A percentile compares a stretch with the other conserved stretches of the same genome.
phyloP scores from a whole-genome alignment of 2,329 filamentous ascomycete species.

The Aspergillus sp. region DNA sequence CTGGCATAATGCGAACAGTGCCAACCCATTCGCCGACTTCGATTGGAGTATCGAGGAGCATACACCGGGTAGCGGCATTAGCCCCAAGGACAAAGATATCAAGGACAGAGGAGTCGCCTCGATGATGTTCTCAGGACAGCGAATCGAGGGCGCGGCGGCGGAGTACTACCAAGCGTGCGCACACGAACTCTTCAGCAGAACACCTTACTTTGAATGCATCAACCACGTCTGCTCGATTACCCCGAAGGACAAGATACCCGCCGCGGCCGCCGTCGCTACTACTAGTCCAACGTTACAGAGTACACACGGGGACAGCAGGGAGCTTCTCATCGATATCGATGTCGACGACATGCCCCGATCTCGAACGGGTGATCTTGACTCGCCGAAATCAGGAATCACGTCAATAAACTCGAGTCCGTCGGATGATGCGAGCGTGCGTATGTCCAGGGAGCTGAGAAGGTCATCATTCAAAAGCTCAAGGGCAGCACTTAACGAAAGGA shows the following conservation, averaged over 20 bases:
- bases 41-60: constrained; percentile 15
- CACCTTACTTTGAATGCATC: constrained; percentile 49
- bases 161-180: constrained; percentile 53
- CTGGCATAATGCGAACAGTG: constrained; percentile 25
- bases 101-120: constrained; percentile 15
- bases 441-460: neutral
- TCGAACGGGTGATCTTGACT: neutral
- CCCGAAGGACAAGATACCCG: constrained; percentile 25
- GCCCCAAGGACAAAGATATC: neutral
- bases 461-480: neutral
- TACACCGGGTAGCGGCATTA: neutral
- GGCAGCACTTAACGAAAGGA: neutral
- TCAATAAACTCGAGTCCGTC: constrained; percentile 9
- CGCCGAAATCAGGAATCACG: constrained; percentile 1
- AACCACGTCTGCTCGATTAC: constrained; percentile 49
- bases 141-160: constrained; percentile 41
- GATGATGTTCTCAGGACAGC: constrained; percentile 31
- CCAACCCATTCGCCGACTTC: constrained; percentile 24
- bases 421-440: constrained; percentile 4
- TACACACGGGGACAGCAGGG: neutral
- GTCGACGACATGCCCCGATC: constrained; percentile 22
- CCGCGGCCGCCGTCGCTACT: constrained; percentile 13
- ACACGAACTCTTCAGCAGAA: constrained; percentile 47
- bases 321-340: constrained; percentile 28
- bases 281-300: neutral